phyloP scores from a whole-genome alignment of 305 asterid species.

The Fraxinus nigra region DNA sequence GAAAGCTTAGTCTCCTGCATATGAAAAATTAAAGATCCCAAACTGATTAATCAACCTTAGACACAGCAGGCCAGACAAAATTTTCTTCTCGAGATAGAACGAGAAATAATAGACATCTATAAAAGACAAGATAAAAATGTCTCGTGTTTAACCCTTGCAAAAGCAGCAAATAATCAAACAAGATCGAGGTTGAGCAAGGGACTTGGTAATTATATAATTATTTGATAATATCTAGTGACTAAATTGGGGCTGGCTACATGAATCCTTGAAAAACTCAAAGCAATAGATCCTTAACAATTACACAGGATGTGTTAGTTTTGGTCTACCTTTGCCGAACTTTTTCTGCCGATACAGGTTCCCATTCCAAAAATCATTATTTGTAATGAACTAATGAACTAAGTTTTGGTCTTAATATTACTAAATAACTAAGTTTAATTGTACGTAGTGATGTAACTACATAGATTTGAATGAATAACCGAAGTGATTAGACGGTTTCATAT shows the following conservation, averaged over 20 bases:
- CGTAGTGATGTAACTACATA: not conserved
- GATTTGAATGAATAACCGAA: not conserved
- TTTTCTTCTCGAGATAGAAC: not conserved
- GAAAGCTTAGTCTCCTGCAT: constrained; percentile 86
- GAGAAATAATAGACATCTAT: not conserved
- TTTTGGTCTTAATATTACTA: not conserved
- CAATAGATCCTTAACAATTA: not conserved
- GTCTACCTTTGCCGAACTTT: not conserved
- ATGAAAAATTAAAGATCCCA: not conserved
- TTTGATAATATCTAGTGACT: not conserved
- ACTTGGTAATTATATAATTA: not conserved
- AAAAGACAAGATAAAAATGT: not conserved
- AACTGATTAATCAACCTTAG: not conserved
- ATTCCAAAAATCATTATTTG: not conserved
- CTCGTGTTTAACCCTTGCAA: not conserved
- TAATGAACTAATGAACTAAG: not conserved
- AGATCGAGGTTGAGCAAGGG: not conserved
- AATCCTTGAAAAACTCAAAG: not conserved
- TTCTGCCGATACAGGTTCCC: not conserved
- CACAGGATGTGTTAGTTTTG: not conserved
- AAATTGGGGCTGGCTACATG: not conserved
- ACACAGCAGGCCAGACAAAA: not conserved
- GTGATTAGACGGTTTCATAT: not conserved
- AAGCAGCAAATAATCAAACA: not conserved
- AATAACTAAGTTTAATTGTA: not conserved